phyloP scores from a whole-genome alignment of 805 yeast genomes.

The Metschnikowia gelsemii region DNA sequence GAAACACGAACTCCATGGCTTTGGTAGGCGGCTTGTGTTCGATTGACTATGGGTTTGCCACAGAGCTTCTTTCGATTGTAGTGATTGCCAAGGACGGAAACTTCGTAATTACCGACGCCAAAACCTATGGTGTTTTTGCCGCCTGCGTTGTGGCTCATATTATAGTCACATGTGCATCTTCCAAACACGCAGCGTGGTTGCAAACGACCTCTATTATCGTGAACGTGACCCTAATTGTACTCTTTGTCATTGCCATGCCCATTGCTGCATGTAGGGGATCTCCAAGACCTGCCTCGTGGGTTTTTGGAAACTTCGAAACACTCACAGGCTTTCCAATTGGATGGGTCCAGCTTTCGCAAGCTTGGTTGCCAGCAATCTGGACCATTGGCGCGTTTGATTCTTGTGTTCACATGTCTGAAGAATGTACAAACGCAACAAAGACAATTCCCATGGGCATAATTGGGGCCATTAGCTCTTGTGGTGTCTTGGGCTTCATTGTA shows the following conservation, averaged over 20 bases:
- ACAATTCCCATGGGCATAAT: constrained; percentile 67
- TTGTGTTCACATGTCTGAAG: constrained; percentile 72
- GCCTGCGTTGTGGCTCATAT: constrained; percentile 58
- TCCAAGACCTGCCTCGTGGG: constrained; percentile 51
- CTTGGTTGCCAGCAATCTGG: constrained; percentile 71
- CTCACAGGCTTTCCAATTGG: constrained; percentile 58
- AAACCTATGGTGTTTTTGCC: constrained; percentile 62
- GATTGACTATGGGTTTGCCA: constrained; percentile 67
- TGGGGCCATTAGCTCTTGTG: constrained; percentile 57
- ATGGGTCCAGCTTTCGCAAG: constrained; percentile 46
- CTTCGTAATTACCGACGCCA: constrained; percentile 53
- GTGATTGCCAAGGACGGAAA: constrained; percentile 52
- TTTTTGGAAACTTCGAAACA: constrained; percentile 55
- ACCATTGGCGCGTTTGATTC: constrained; percentile 74
- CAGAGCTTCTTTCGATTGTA: constrained; percentile 58
- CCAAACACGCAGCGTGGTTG: constrained; percentile 54
- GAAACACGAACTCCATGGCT: constrained; percentile 67
- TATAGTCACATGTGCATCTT: constrained; percentile 53
- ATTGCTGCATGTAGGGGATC: constrained; percentile 46
- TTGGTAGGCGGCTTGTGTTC: constrained; percentile 65
- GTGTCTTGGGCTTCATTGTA: constrained; percentile 57
- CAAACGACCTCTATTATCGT: constrained; percentile 58
- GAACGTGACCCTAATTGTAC: constrained; percentile 51
- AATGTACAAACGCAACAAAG: constrained; percentile 58
- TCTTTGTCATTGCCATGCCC: constrained; percentile 64